Conservation (phyloP, 176 grass and related monocot species). For the Pharus latifolius region DNA sequence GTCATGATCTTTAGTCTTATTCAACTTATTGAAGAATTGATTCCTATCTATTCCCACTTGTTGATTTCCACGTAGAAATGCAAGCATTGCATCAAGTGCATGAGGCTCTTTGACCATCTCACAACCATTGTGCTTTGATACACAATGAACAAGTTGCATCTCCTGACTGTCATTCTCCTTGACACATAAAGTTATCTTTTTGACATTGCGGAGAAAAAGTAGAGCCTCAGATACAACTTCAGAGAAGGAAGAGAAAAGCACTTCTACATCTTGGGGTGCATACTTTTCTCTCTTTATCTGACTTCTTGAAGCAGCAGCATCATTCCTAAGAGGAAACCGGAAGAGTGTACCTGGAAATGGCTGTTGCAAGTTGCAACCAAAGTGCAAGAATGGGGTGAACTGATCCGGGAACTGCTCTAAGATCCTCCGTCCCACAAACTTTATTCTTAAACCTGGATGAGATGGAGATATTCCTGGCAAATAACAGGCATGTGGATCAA, state of each 20-base stretch:
- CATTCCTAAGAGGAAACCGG: constrained; percentile 91
- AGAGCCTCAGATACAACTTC: constrained; percentile 80
- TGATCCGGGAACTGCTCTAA: constrained; percentile 98
- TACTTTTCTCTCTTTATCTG: constrained; percentile 97
- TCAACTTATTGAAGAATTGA: constrained; percentile 81
- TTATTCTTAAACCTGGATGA: constrained; percentile 95
- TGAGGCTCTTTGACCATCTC: constrained; percentile 57
- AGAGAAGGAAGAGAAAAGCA: constrained; percentile 83
- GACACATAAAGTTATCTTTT: constrained; percentile 78
- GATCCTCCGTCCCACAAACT: constrained; percentile 76
- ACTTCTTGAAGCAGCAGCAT: constrained; percentile 76
- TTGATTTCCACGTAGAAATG: constrained; percentile 64
- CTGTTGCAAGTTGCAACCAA: constrained; percentile 84
- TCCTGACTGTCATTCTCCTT: constrained; percentile 67
- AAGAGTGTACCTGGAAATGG: constrained; percentile 91
- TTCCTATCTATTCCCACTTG: constrained; percentile 68
- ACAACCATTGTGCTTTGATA: constrained; percentile 44
- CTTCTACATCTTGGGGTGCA: constrained; percentile 73
- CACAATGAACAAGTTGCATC: constrained; percentile 73
- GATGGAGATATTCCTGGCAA: constrained; percentile 94
- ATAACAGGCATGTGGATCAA: constrained; percentile 91
- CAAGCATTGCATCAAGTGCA: constrained; percentile 54
- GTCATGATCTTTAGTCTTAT: constrained; percentile 72
- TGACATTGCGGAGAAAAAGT: constrained; percentile 81
- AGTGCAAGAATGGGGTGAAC: constrained; percentile 90